These are phyloP conservation scores for Suhomyces chickasaworum DNA, from an alignment of 1,139 yeast genomes.

Conservation along the genomic window DNA sequence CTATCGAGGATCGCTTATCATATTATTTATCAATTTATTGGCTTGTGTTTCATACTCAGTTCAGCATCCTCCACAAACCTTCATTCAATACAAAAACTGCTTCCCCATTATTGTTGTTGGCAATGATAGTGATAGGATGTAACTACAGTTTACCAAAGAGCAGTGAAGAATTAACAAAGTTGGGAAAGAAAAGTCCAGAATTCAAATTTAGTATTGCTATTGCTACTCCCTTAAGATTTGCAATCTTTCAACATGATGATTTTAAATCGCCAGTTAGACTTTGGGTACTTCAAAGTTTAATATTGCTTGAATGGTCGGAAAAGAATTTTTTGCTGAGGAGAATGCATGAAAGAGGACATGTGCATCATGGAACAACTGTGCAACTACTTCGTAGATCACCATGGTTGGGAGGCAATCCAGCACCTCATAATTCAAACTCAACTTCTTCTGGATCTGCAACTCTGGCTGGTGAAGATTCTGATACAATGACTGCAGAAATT, in stretches of 20 bases:
- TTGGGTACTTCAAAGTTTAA: slow-evolving; percentile 68
- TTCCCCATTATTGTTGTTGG: slow-evolving; percentile 54
- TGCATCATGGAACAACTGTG: slow-evolving; percentile 77
- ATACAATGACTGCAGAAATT: slow-evolving; percentile 23
- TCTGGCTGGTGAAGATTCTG: slow-evolving; percentile 38
- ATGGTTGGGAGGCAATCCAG: slow-evolving; percentile 68
- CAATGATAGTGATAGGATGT: slow-evolving; percentile 63
- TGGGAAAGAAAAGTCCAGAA: slow-evolving; percentile 26
- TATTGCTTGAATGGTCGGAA: slow-evolving; percentile 66
- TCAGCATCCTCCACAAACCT: slow-evolving; percentile 62
- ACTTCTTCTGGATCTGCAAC: slow-evolving; percentile 26
- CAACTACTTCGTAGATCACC: slow-evolving; percentile 75
- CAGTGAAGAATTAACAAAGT: slow-evolving; percentile 15
- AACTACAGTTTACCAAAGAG: slow-evolving; percentile 24
- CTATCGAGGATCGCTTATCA: slow-evolving; percentile 32
- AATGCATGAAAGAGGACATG: slow-evolving; percentile 72
- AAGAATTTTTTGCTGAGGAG: slow-evolving; percentile 59
- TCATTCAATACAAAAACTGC: slow-evolving; percentile 57
- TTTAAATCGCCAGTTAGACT: slow-evolving; percentile 60
- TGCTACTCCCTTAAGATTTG: slow-evolving; percentile 65
- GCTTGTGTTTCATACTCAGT: slow-evolving; percentile 63
- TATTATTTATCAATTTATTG: slow-evolving; percentile 47
- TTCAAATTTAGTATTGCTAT: slow-evolving; percentile 33
- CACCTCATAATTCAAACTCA: slow-evolving; percentile 24
- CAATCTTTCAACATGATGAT: slow-evolving; percentile 59